These are phyloP conservation scores for Termitomyces sp. DNA, from an alignment of 768 basidiomycete genomes.

Conservation along the genomic window DNA sequence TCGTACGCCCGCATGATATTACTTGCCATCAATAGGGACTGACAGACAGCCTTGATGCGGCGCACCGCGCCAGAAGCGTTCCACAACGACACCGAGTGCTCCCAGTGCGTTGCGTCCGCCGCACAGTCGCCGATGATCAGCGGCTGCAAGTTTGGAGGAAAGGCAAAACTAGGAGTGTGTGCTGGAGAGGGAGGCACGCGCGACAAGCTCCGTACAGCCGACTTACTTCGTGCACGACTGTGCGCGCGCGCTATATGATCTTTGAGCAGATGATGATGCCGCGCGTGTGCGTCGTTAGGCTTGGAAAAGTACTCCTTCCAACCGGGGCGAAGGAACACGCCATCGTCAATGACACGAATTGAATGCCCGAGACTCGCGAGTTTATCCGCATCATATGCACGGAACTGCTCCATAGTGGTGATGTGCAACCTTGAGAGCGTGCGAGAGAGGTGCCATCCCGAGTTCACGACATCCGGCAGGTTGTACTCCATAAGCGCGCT, in stretches of 20 bases:
- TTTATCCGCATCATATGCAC: conserved; percentile 54
- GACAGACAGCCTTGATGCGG: conserved; percentile 72
- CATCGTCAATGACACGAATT: conserved; percentile 65
- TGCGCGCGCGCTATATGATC: conserved; percentile 23
- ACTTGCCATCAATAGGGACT: conserved; percentile 62
- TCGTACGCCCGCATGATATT: conserved; percentile 69
- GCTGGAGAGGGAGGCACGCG: conserved; percentile 22
- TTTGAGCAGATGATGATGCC: conserved; percentile 26
- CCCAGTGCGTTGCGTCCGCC: conserved; percentile 65
- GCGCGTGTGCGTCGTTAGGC: conserved; percentile 26
- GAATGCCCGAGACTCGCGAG: conserved; percentile 52
- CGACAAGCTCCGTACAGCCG: conserved; percentile 17
- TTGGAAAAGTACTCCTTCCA: conserved; percentile 52
- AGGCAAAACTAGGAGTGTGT: conserved; percentile 20
- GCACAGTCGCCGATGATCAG: conserved; percentile 75
- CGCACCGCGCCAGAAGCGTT: conserved; percentile 58
- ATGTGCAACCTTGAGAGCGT: conserved; percentile 56
- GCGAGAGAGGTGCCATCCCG: conserved; percentile 68
- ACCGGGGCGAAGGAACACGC: conserved; percentile 60
- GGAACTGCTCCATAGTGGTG: conserved; percentile 59
- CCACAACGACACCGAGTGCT: conserved; percentile 60
- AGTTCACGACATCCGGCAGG: conserved; percentile 55
- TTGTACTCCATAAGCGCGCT: conserved; percentile 64
- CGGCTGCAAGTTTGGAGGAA: conserved; percentile 49
- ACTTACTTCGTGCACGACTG: conserved; percentile 24